A percentile compares a stretch with the other conserved stretches of the same genome.
These are phyloP conservation scores for Claviceps sp. DNA, from an alignment of 2,329 filamentous ascomycete species.

Conservation along the genomic window DNA sequence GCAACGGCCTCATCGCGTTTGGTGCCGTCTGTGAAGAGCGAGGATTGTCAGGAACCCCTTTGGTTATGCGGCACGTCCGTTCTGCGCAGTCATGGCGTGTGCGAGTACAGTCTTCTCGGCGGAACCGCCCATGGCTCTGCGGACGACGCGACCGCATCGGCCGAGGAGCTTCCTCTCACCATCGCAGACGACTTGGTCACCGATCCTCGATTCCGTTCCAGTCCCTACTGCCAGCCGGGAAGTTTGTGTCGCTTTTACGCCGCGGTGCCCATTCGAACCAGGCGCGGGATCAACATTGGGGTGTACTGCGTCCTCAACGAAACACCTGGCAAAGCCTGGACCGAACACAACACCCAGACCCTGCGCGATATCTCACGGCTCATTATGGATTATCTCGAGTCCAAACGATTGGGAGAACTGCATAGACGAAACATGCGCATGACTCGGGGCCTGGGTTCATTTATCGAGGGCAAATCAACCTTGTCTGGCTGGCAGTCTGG, in stretches of 20 bases:
- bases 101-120: slow-evolving; percentile 13
- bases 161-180: slow-evolving; percentile 16
- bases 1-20: slow-evolving; percentile 29
- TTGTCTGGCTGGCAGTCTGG: slow-evolving; percentile 14
- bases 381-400: slow-evolving; percentile 24
- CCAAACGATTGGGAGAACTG: slow-evolving; percentile 12
- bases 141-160: not conserved
- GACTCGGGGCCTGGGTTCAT: slow-evolving; percentile 21
- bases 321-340: slow-evolving; percentile 10
- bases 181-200: slow-evolving; percentile 20
- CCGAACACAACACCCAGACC: slow-evolving; percentile 12
- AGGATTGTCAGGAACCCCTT: slow-evolving; percentile 9
- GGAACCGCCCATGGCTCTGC: not conserved
- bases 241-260: slow-evolving; percentile 24
- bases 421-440: slow-evolving; percentile 22
- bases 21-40: slow-evolving; percentile 9
- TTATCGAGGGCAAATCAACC: slow-evolving; percentile 21
- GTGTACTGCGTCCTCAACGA: slow-evolving; percentile 19
- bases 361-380: slow-evolving; percentile 16
- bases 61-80: slow-evolving; percentile 20
- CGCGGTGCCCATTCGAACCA: slow-evolving; percentile 26
- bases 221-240: slow-evolving; percentile 13
- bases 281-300: slow-evolving; percentile 28
- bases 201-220: slow-evolving; percentile 18
- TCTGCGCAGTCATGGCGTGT: slow-evolving; percentile 15